A percentile compares a stretch with the other conserved stretches of the same genome.
Evolutionary conservation across 805 yeast genomes (phyloP).

Genomic region (Metschnikowia reukaufii): DNA sequence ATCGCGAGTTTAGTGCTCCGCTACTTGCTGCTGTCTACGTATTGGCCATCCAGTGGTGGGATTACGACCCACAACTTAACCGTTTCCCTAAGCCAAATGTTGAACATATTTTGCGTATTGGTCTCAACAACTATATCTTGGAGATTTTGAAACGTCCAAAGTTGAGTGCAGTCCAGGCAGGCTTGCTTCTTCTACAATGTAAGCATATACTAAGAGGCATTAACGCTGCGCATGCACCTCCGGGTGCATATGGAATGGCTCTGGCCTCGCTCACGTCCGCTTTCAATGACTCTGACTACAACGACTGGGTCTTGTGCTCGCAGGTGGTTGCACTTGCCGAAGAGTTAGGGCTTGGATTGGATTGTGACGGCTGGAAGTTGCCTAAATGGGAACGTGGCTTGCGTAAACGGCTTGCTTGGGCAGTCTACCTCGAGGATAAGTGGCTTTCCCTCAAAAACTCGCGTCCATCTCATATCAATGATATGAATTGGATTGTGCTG

Average conservation of each 20-base stretch:
- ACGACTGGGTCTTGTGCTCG: constrained; percentile 83
- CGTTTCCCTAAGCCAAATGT: constrained; percentile 79
- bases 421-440: constrained; percentile 87
- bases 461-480: constrained; percentile 77
- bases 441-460: constrained; percentile 84
- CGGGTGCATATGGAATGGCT: constrained; percentile 11
- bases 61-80: constrained; percentile 73
- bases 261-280: constrained; percentile 21
- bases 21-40: constrained; percentile 87
- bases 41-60: constrained; percentile 94
- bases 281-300: constrained; percentile 43
- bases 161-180: constrained; percentile 89
- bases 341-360: constrained; percentile 87
- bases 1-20: constrained; percentile 89
- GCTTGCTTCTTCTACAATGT: constrained; percentile 72
- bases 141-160: constrained; percentile 85
- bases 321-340: constrained; percentile 87
- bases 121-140: constrained; percentile 67
- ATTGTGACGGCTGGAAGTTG: constrained; percentile 85
- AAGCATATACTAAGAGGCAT: constrained; percentile 37
- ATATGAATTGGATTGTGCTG: constrained; percentile 77
- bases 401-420: constrained; percentile 91
- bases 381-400: constrained; percentile 96
- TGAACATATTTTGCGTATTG: constrained; percentile 43
- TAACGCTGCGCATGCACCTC: constrained; percentile 9